These are phyloP conservation scores for Apophysomyces elegans DNA, from an alignment of 371 early-diverging fungal genomes.

Conservation along the genomic window DNA sequence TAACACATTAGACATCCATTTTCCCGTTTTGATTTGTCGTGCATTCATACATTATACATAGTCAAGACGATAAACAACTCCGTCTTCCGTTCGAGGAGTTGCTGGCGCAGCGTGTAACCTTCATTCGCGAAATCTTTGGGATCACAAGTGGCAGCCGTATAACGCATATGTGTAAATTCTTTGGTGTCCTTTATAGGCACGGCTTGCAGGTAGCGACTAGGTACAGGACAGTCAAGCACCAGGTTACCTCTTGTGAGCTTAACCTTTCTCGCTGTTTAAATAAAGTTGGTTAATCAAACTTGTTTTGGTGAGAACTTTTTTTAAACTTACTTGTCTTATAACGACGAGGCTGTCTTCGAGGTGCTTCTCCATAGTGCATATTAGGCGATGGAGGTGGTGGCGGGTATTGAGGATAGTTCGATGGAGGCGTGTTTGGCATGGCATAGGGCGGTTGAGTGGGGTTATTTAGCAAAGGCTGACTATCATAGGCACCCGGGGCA, in stretches of 20 bases:
- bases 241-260: slow-evolving; percentile 77
- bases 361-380: slow-evolving; percentile 53
- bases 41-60: slow-evolving; percentile 74
- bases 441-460: slow-evolving; percentile 19
- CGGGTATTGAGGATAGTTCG: slow-evolving; percentile 21
- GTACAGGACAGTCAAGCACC: slow-evolving; percentile 81
- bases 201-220: slow-evolving; percentile 60
- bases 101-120: slow-evolving; percentile 84
- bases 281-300: background rate
- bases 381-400: slow-evolving; percentile 27
- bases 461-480: slow-evolving; percentile 35
- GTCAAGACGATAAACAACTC: slow-evolving; percentile 90
- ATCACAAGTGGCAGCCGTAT: slow-evolving; percentile 84
- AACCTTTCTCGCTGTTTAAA: slow-evolving; percentile 52
- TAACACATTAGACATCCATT: slow-evolving; percentile 6
- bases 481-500: slow-evolving; percentile 23
- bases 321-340: slow-evolving; percentile 62
- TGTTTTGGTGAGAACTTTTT: background rate
- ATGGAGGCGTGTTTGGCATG: slow-evolving; percentile 12
- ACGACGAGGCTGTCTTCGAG: slow-evolving; percentile 61
- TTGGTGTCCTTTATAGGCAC: slow-evolving; percentile 63
- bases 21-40: slow-evolving; percentile 1
- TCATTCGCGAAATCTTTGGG: slow-evolving; percentile 77
- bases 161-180: slow-evolving; percentile 83
- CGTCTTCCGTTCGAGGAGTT: slow-evolving; percentile 73